phyloP scores from a whole-genome alignment of 2,329 filamentous ascomycete species.

The Pseudocercospora pini-densiflorae region DNA sequence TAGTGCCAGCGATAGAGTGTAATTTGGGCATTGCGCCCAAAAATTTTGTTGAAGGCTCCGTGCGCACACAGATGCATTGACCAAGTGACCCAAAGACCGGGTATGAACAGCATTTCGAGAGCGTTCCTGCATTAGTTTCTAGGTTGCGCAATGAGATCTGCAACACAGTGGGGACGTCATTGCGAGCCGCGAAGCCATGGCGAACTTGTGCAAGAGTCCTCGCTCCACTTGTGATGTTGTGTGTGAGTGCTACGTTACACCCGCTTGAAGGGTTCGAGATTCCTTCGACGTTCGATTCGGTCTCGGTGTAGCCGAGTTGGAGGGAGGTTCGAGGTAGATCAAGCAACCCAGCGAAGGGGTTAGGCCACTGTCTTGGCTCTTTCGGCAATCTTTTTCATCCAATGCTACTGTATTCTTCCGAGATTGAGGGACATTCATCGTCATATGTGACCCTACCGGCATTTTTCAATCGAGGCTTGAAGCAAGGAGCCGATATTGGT shows the following conservation, averaged over 20 bases:
- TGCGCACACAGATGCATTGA: slow-evolving; percentile 14
- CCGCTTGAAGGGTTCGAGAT: slow-evolving; percentile 26
- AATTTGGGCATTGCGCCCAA: neutral
- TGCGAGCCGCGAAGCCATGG: slow-evolving; percentile 30
- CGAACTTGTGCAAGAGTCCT: slow-evolving; percentile 24
- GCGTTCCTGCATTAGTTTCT: slow-evolving; percentile 38
- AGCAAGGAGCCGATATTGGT: slow-evolving; percentile 10
- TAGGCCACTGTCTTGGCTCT: slow-evolving; percentile 6
- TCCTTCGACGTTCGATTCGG: slow-evolving; percentile 20
- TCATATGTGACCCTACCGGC: slow-evolving; percentile 13
- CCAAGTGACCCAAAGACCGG: slow-evolving; percentile 28
- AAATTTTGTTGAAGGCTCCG: neutral
- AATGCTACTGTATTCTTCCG: slow-evolving; percentile 2
- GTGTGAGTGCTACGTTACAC: slow-evolving; percentile 33
- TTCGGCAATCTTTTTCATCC: slow-evolving; percentile 1
- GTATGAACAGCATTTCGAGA: slow-evolving; percentile 26
- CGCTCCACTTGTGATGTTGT: slow-evolving; percentile 28
- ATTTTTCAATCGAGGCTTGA: neutral
- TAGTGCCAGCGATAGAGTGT: neutral
- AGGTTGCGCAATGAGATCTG: slow-evolving; percentile 36
- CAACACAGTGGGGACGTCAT: slow-evolving; percentile 26
- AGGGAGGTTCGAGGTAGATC: slow-evolving; percentile 18
- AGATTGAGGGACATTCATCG: slow-evolving; percentile 2
- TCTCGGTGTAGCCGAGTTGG: slow-evolving; percentile 28
- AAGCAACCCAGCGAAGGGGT: neutral